Percentiles rank a stretch among this genome's conserved stretches.
Evolutionary conservation across 768 basidiomycete species (phyloP).

Genomic region (Crucibulum laeve): DNA sequence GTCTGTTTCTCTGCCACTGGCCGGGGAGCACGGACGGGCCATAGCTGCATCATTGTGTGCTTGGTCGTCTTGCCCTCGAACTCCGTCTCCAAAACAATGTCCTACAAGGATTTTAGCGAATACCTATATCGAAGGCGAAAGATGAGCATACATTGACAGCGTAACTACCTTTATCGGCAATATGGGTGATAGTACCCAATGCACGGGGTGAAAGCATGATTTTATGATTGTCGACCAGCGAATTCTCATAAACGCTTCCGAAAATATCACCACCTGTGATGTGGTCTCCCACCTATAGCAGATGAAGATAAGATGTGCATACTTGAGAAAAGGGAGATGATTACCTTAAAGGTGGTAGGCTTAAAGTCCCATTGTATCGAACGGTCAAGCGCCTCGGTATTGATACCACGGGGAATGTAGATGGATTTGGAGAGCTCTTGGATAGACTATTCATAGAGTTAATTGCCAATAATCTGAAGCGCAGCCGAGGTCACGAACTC

Average conservation of each 20-base stretch:
- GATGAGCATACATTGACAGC: slow-evolving; percentile 67
- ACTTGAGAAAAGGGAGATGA: slow-evolving; percentile 6
- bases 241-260: slow-evolving; percentile 95
- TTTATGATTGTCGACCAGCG: slow-evolving; percentile 93
- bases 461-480: slow-evolving; percentile 4
- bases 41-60: slow-evolving; percentile 96
- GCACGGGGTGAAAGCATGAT: slow-evolving; percentile 94
- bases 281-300: slow-evolving; percentile 83
- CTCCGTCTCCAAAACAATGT: slow-evolving; percentile 94
- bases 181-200: slow-evolving; percentile 89
- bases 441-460: slow-evolving; percentile 53
- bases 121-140: slow-evolving; percentile 1
- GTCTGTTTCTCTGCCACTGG: slow-evolving; percentile 95
- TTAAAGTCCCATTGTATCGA: slow-evolving; percentile 92
- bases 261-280: slow-evolving; percentile 97
- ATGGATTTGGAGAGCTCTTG: slow-evolving; percentile 98
- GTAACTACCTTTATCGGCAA: slow-evolving; percentile 94
- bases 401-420: slow-evolving; percentile 98
- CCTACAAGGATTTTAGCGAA: slow-evolving; percentile 38
- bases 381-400: slow-evolving; percentile 91
- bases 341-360: slow-evolving; percentile 73
- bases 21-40: slow-evolving; percentile 98
- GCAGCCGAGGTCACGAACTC: slow-evolving; percentile 45
- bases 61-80: slow-evolving; percentile 93
- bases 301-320: slow-evolving; percentile 3